Conservation (phyloP, 1,139 yeast species). For the Suhomyces maxii region DNA sequence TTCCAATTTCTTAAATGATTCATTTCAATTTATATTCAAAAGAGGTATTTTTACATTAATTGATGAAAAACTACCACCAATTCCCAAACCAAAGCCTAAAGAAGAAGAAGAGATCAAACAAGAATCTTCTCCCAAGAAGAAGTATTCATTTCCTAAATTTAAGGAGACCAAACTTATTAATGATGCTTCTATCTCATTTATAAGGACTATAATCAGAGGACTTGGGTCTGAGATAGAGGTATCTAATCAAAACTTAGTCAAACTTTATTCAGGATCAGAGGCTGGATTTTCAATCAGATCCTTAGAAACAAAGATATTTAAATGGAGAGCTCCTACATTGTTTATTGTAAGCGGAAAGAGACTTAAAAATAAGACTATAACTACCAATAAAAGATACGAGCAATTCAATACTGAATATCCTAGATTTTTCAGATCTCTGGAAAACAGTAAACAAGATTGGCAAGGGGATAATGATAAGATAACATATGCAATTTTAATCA, state of each 20-base stretch:
- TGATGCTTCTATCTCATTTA: conserved; percentile 40
- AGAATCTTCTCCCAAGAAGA: conserved; percentile 1
- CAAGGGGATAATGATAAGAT: conserved; percentile 43
- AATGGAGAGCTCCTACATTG: conserved; percentile 88
- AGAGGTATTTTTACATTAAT: conserved; percentile 21
- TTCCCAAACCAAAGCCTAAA: background rate
- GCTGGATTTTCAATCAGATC: conserved; percentile 88
- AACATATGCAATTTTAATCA: conserved; percentile 61
- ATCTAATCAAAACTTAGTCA: conserved; percentile 48
- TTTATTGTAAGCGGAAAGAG: conserved; percentile 67
- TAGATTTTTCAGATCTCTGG: conserved; percentile 36
- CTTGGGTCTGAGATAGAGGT: conserved; percentile 22
- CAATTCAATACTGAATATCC: conserved; percentile 57
- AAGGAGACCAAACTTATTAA: conserved; percentile 43
- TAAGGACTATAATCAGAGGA: conserved; percentile 33
- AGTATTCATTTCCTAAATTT: conserved; percentile 16
- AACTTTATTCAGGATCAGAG: conserved; percentile 69
- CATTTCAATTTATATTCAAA: conserved; percentile 37
- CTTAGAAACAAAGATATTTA: conserved; percentile 77
- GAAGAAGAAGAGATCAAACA: background rate
- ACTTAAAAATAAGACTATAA: conserved; percentile 39
- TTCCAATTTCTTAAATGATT: conserved; percentile 38
- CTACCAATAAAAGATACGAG: conserved; percentile 49
- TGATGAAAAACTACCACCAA: background rate
- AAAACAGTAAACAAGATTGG: conserved; percentile 33